A percentile compares a stretch with the other conserved stretches of the same genome.
Evolutionary conservation across 768 basidiomycete species (phyloP).

Genomic region (Trametes villosa): DNA sequence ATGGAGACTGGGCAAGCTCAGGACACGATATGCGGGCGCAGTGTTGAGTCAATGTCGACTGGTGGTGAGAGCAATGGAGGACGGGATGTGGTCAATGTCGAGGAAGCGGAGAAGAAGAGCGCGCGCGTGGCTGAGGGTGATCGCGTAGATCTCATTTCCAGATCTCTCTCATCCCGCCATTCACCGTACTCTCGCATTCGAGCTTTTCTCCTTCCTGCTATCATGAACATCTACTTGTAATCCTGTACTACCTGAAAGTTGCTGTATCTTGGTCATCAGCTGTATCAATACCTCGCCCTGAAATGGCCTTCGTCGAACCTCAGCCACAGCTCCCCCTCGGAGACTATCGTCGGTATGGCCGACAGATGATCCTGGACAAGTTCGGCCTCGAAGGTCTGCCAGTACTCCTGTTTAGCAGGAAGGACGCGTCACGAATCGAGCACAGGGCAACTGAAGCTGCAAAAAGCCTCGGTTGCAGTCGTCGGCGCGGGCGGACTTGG

Average conservation of each 20-base stretch:
- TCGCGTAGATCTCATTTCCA: neutral
- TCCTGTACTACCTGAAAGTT: neutral
- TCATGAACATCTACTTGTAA: too few species aligned
- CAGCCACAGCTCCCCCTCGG: conserved; percentile 38
- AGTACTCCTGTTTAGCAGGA: neutral
- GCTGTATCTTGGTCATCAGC: neutral
- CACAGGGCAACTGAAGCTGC: conserved; percentile 83
- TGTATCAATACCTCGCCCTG: too few species aligned
- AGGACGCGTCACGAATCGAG: neutral
- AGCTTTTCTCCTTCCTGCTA: too few species aligned
- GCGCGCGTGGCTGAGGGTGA: too few species aligned
- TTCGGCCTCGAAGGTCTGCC: conserved; percentile 80
- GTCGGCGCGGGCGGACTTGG: conserved; percentile 96
- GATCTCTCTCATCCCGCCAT: too few species aligned
- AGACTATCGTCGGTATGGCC: conserved; percentile 90
- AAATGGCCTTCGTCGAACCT: conserved; percentile 6
- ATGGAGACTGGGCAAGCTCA: too few species aligned
- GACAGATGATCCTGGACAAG: conserved; percentile 93
- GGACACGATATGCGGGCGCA: too few species aligned
- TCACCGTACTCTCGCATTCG: too few species aligned
- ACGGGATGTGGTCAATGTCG: too few species aligned
- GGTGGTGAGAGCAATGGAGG: too few species aligned
- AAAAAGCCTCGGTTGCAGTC: conserved; percentile 75
- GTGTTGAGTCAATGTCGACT: too few species aligned
- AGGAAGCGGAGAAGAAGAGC: too few species aligned